Conservation (phyloP, 257 asterid species). For the Solanum gandarillasii region DNA sequence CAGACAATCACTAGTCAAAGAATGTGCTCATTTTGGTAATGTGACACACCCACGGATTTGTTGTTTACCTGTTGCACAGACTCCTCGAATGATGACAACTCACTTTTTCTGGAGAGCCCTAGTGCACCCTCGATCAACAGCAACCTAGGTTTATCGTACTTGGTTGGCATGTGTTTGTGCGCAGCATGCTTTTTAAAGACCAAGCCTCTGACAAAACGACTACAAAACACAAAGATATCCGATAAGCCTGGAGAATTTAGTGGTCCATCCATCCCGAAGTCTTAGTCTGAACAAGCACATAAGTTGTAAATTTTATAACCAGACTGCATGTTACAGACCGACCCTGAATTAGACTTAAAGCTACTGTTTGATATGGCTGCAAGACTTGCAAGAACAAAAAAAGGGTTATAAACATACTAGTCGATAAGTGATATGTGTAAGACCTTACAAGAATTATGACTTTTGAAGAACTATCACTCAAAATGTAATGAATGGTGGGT, state of each 20-base stretch:
- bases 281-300: background rate
- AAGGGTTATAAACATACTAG: background rate
- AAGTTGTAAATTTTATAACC: background rate
- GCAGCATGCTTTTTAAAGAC: conserved; percentile 94
- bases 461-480: background rate
- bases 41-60: background rate
- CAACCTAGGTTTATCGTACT: conserved; percentile 66
- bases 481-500: background rate
- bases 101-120: conserved; percentile 56
- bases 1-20: background rate
- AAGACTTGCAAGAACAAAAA: background rate
- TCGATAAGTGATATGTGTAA: background rate
- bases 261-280: background rate
- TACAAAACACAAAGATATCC: conserved; percentile 12
- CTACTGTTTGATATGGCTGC: background rate
- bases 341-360: background rate
- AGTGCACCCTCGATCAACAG: conserved; percentile 73
- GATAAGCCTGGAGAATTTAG: background rate
- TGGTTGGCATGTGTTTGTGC: conserved; percentile 88
- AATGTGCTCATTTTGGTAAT: background rate
- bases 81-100: conserved; percentile 60
- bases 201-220: conserved; percentile 68
- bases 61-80: conserved; percentile 69
- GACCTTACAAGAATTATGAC: background rate
- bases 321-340: background rate